Evolutionary conservation across 495 filamentous ascomycete species (phyloP).

Genomic region (Aeminium ludgeri): DNA sequence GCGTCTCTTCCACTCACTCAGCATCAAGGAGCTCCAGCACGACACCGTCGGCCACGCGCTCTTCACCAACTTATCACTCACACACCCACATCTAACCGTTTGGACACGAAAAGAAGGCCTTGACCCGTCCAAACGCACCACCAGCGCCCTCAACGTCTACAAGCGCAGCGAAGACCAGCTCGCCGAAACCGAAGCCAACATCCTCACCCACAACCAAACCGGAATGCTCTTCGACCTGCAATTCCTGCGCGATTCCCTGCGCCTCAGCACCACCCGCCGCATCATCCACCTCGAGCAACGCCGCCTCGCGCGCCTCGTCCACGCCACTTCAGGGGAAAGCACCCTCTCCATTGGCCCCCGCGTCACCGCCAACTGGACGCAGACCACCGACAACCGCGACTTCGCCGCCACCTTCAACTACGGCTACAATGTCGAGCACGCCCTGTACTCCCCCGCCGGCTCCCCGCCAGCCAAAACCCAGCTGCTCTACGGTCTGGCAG

Average conservation of each 20-base stretch:
- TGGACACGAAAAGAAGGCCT: not conserved
- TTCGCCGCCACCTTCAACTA: constrained; percentile 11
- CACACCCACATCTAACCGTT: constrained; percentile 7
- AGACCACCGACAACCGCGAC: constrained; percentile 9
- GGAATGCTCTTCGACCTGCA: constrained; percentile 16
- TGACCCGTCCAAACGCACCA: constrained; percentile 1
- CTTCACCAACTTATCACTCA: constrained; percentile 13
- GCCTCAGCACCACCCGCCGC: constrained; percentile 1
- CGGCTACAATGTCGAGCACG: constrained; percentile 12
- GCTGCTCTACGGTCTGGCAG: constrained; percentile 3
- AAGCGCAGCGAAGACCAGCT: constrained; percentile 7
- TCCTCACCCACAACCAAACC: constrained; percentile 9
- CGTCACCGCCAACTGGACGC: constrained; percentile 5
- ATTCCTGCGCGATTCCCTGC: constrained; percentile 7
- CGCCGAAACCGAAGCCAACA: constrained; percentile 6
- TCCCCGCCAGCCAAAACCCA: constrained; percentile 1
- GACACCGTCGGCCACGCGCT: constrained; percentile 16
- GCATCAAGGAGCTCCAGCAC: constrained; percentile 15
- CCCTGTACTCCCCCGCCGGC: constrained; percentile 1
- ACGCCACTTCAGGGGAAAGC: not conserved
- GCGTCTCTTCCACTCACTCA: constrained; percentile 9
- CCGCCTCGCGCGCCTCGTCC: constrained; percentile 7
- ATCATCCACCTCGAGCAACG: constrained; percentile 8
- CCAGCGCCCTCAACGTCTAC: constrained; percentile 5
- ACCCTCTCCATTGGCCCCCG: constrained; percentile 4